Evolutionary conservation across 148 eudicot species (phyloP).

Genomic region (Silene latifolia): DNA sequence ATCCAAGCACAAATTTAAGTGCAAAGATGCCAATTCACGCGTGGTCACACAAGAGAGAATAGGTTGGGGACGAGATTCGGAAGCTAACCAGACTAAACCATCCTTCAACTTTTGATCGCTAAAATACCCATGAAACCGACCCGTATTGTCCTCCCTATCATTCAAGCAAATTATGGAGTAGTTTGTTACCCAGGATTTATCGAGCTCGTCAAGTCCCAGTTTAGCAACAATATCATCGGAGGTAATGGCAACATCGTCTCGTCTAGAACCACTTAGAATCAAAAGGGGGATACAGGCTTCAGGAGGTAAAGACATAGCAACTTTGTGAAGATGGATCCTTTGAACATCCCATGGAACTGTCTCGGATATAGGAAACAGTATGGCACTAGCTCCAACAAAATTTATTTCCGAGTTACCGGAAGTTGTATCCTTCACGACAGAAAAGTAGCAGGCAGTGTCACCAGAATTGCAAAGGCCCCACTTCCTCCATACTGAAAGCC

Average conservation of each 20-base stretch:
- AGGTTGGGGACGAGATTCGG: constrained; percentile 58
- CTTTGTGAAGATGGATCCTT: constrained; percentile 53
- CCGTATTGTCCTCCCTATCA: constrained; percentile 29
- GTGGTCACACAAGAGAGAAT: constrained; percentile 41
- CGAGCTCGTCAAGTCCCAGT: constrained; percentile 60
- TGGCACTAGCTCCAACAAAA: constrained; percentile 56
- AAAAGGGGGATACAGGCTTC: constrained; percentile 69
- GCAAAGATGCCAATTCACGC: constrained; percentile 51
- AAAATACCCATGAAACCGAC: constrained; percentile 53
- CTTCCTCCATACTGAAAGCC: constrained; percentile 78
- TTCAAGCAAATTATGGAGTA: constrained; percentile 41
- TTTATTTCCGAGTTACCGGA: constrained; percentile 35
- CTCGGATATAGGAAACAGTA: constrained; percentile 60
- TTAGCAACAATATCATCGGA: constrained; percentile 34
- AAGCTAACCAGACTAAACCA: constrained; percentile 80
- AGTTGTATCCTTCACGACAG: constrained; percentile 48
- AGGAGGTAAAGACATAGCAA: constrained; percentile 53
- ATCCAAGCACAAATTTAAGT: constrained; percentile 46
- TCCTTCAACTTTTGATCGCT: constrained; percentile 64
- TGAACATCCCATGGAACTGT: constrained; percentile 55
- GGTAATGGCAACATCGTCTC: constrained; percentile 29
- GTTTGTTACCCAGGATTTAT: constrained; percentile 46
- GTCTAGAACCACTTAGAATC: constrained; percentile 40
- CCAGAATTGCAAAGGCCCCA: constrained; percentile 43
- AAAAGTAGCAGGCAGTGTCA: constrained; percentile 51